Base-by-base conservation (phyloP, 106 monocot species). In the Hemerocallis citrina region DNA sequence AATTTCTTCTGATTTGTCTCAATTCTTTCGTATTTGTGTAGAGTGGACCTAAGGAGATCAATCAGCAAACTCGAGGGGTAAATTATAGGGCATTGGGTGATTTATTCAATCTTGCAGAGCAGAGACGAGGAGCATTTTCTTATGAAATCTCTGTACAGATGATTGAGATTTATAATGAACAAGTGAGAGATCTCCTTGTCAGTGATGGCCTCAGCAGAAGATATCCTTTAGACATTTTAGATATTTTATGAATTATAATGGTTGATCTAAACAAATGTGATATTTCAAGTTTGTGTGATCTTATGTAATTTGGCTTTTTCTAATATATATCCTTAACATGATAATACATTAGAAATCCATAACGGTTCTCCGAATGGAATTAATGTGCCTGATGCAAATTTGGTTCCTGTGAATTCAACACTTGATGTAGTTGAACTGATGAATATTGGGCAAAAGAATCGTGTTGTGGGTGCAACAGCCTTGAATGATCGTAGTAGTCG, bases 101-200 rank as follows among this genome's bases (percentile, higher is more conserved):
- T 55, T 60, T 99, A 8, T 99, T 99, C 71, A 68, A 65, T 39
- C 85, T 92, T 5, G 79, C 98, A 12, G 82, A 92, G 60, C 72
- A 88, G 57, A 82, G 98, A 63, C 79, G 57, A 65, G 92, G 78
- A 10, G 55, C 65, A 29, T 85, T 92, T 71, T 57, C 38, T 46
- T 99, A 99, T 71, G 77, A 92, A 51, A 88, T 99, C 64, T 28
- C 82, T 14, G 92, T 99, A 28, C 98, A 99, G 59, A 99, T 99
- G 98, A 91, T 98, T 49, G 98, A 98, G 58, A 98, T 98, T 42
- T 98, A 98, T 45, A 98, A 98, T 52, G 98, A 99, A 62, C 98
- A 99, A 99, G 98, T 92, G 31, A 74, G 98, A 42, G 98, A 99
- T 79, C 98, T 99, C 39, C 92, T 99, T 55, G 72, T 76, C 27